Percentiles rank a stretch among this genome's conserved stretches.
These are phyloP conservation scores for Vicia sativa DNA, from an alignment of 306 rosid genomes.

Conservation along the genomic window DNA sequence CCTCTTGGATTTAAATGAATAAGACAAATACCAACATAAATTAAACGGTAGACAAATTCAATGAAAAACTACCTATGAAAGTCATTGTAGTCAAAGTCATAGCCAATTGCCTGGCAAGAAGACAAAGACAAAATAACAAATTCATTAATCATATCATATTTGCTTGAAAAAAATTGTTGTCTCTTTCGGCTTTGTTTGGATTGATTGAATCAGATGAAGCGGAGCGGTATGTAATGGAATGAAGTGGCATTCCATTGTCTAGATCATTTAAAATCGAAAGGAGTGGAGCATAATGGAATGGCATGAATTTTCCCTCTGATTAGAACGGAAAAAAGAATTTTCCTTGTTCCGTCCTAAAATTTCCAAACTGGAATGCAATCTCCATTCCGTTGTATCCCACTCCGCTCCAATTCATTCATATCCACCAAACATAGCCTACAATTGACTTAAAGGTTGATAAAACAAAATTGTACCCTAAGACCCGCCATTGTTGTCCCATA, in stretches of 20 bases:
- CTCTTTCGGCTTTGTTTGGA: too few relatives aligned
- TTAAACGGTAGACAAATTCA: not conserved
- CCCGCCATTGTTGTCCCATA: conserved; percentile 97
- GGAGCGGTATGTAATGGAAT: too few relatives aligned
- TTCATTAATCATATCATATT: conserved; percentile 10
- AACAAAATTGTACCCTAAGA: conserved; percentile 59
- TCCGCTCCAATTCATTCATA: too few relatives aligned
- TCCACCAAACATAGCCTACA: not conserved
- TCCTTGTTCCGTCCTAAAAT: too few relatives aligned
- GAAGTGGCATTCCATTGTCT: too few relatives aligned
- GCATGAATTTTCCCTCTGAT: too few relatives aligned
- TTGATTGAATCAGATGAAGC: too few relatives aligned
- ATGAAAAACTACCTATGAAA: conserved; percentile 62
- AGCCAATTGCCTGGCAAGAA: conserved; percentile 70
- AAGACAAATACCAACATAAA: not conserved
- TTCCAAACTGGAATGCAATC: too few relatives aligned
- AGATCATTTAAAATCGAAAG: too few relatives aligned
- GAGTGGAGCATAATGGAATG: too few relatives aligned
- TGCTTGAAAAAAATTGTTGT: not conserved
- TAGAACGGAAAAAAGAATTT: too few relatives aligned
- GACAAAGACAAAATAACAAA: conserved; percentile 24
- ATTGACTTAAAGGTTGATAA: conserved; percentile 10
- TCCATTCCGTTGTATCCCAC: too few relatives aligned
- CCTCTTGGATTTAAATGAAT: conserved; percentile 12
- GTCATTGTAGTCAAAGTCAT: conserved; percentile 64